phyloP scores from a whole-genome alignment of 345 rosid genomes.

The Dipteronia dyeriana region DNA sequence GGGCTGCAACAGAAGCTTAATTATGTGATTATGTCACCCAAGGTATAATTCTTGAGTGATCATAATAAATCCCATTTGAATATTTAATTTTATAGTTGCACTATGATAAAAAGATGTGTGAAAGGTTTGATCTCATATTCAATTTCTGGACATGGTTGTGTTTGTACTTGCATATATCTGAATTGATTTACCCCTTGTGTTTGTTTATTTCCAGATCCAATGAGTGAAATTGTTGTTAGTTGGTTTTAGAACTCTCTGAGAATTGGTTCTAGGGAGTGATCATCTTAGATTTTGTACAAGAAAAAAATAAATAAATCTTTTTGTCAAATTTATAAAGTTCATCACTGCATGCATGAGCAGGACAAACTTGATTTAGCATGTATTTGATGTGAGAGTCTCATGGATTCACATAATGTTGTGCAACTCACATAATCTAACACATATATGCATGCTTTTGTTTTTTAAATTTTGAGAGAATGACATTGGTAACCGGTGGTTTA shows the following conservation, averaged over 20 bases:
- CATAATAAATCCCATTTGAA: background rate
- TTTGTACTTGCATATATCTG: background rate
- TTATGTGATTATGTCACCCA: background rate
- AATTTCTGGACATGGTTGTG: background rate
- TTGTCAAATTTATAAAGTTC: background rate
- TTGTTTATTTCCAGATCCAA: background rate
- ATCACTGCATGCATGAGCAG: background rate
- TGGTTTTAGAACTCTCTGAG: background rate
- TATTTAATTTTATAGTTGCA: background rate
- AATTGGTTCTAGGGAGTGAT: background rate
- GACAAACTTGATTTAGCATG: background rate
- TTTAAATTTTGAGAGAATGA: background rate
- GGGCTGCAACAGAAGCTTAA: conserved; percentile 28
- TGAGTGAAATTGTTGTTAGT: background rate
- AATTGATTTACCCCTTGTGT: background rate
- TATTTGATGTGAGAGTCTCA: background rate
- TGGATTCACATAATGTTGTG: background rate
- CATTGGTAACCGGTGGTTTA: no score
- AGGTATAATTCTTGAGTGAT: background rate
- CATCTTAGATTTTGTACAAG: background rate
- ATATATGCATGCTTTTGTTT: background rate
- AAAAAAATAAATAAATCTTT: background rate
- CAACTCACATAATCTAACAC: background rate
- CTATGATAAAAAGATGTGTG: background rate
- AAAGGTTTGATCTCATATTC: background rate